Base-by-base conservation (phyloP, 2,329 filamentous ascomycete genomes). In the Epichloe amarillans region DNA sequence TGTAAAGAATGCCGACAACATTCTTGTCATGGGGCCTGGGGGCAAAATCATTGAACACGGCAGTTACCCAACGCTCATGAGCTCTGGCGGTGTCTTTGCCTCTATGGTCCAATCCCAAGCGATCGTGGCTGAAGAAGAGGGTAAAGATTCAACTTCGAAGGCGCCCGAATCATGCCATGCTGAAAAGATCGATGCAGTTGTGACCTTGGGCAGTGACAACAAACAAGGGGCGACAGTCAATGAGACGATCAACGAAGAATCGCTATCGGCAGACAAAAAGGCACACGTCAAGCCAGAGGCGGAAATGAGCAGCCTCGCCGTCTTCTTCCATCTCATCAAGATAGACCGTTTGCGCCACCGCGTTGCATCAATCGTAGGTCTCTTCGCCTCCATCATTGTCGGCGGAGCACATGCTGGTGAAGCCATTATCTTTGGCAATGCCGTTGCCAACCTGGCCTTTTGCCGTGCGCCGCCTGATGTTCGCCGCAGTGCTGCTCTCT, bases 361-460 rank as follows among this genome's bases (percentile, higher is more conserved):
- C 5, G 15, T 52, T 26, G 23, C 49, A 19, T 46, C 44, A 15
- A 21, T 30, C 3, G 33, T 33, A 3, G 50, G 50, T 17, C 48
- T 49, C 15, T 4, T 49, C 10, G 26, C 43, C 5, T 42, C 40
- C 11, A n/a, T 42, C n/a, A 70, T 83, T 39, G 74, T 84, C 26
- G 81, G 80, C 15, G 69, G 69, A 44, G 71, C 72, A 3, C 77
- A 73, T 59, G 71, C 71, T 4, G 72, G 66, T 4, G 74, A 82
- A 54, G 78, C 77, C 26, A 66, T 82, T 26, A 74, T 74, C 46
- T 69, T 73, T 52, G 69, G 69, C 10, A 61, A 66, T 53, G 68
- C 71, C 7, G 62, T 73, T 30, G 64, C 66, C 38, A 63, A 61
- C 3, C 58, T 72, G 40, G 82, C 75, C 58, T 69, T 21, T 21